Evolutionary conservation across 1,284 basidiomycete genomes (phyloP).

Genomic region (Cerrena zonata): DNA sequence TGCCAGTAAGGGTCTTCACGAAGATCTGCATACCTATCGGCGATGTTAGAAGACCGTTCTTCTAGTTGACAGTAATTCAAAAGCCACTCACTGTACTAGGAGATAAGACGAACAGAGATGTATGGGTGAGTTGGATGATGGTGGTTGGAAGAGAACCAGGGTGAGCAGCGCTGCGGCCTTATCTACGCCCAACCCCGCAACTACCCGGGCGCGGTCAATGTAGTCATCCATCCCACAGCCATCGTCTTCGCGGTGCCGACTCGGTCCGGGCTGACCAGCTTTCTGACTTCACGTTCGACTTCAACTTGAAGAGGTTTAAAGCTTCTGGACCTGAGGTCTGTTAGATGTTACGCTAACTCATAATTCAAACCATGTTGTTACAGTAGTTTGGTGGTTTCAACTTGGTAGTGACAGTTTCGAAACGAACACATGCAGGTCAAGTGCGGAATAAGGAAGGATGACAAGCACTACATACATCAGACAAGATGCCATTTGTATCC

Average conservation of each 20-base stretch:
- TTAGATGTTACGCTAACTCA: too few species aligned
- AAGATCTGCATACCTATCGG: slow-evolving; percentile 26
- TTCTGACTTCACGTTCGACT: neutral
- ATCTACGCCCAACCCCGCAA: slow-evolving; percentile 12
- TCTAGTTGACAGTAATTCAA: slow-evolving; percentile 9
- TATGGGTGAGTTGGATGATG: slow-evolving; percentile 14
- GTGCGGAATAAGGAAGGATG: too few species aligned
- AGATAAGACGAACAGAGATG: slow-evolving; percentile 6
- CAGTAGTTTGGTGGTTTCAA: too few species aligned
- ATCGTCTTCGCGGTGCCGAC: neutral
- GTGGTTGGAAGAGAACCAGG: slow-evolving; percentile 21
- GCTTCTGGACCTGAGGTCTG: too few species aligned
- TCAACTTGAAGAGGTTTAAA: too few species aligned
- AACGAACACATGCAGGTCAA: too few species aligned
- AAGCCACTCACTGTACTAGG: slow-evolving; percentile 2
- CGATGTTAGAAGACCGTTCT: neutral
- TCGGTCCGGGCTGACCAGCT: neutral
- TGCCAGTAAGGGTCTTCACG: slow-evolving; percentile 28
- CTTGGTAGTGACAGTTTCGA: too few species aligned
- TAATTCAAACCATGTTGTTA: too few species aligned
- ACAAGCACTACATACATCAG: too few species aligned
- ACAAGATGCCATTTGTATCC: too few species aligned
- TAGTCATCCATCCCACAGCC: neutral
- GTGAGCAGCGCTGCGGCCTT: slow-evolving; percentile 15
- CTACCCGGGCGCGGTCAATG: neutral